Evolutionary conservation across 371 early-diverging fungal species (phyloP), one percentile per base, ranked within the genome.

Genomic region (Umbelopsis sp.): DNA sequence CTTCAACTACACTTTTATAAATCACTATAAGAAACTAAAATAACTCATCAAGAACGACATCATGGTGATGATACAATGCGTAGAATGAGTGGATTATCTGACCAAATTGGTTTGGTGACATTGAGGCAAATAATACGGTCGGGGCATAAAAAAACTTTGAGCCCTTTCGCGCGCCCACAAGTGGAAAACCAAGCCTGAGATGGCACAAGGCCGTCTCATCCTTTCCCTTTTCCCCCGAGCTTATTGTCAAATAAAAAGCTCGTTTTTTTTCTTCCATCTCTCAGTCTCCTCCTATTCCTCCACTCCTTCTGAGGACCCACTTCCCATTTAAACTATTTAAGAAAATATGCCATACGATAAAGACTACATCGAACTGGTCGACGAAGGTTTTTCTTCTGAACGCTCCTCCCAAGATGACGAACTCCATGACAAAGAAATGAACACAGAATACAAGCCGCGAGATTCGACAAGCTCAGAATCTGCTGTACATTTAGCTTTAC

Each of bases 311-410:
- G 48, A 48, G 48, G 16, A 48, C 9, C 6, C 7, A n/a, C 16
- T 18, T 18, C 11, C 8, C 7, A 11, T 18, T 4, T 35, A 37
- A 24, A 16, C 20, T 24, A 18, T 9, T 35, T 5, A n/a, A 29
- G 32, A 25, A 16, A 57, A 12, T 16, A 37, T 7, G 2, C 57
- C 57, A 4, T 37, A 32, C 57, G 57, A 57, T 35, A 57, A 57
- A 16, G 57, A 57, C 7, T 57, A 57, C 35, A 57, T 57, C 29
- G 57, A 57, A 29, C 35, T 57, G 10, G 57, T 57, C 18, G 57
- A 57, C 57, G 57, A 57, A 57, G 57, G 57, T 7, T 57, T 57
- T 18, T 24, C 57, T 37, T 57, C 57, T 29, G 57, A 57, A 24
- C 57, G 29, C 29, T 35, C 41, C 12, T 41, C 35, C 16, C 57